Evolutionary conservation across 2,329 filamentous ascomycete species (phyloP), one percentile per base, ranked within the genome.

Genomic region (Exophiala sp.): DNA sequence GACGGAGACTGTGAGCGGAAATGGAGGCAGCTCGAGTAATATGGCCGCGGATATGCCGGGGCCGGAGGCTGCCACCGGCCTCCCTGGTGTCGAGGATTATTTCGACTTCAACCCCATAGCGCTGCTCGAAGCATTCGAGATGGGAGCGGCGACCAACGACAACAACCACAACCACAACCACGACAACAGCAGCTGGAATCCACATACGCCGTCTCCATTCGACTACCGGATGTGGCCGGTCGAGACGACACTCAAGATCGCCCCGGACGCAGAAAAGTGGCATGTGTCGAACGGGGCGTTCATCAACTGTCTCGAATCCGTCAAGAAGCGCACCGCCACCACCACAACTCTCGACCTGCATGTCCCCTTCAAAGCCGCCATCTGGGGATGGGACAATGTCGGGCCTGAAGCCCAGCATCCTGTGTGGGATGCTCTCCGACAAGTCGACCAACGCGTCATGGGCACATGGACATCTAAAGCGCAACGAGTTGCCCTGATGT

Each of bases 371-470:
- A 56, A 55, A 30, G 57, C 57, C 2, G 56, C 44, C 19, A 55
- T 58, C 22, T 56, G 56, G 50, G 57, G 57, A 2, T 59, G 57
- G 57, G 53, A 59, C 27, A 58, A 49, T 38, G 54, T 57, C 22
- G 57, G 53, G 2, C 43, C 52, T 5, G 57, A 56, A 27, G 50
- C 48, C 7, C 41, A 54, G 21, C 55, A 59, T 47, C 57, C 57
- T 4, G 52, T 59, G 6, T 56, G 56, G 48, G 46, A 22, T 38
- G 56, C 57, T 8, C 42, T 59, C 34, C 48, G 53, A 22, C 53
- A 53, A 27, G 53, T 59, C 16, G 57, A 59, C 35, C 55, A 59
- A 35, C 41, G 47, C 16, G 57, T 59, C 16, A 58, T 59, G 40
- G 57, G 57, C 14, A 56, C 56, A 3, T 59, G 57, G 57, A 56